A percentile compares a stretch with the other conserved stretches of the same genome.
These are phyloP conservation scores for Betula pendula DNA, from an alignment of 306 rosid species.

Conservation along the genomic window DNA sequence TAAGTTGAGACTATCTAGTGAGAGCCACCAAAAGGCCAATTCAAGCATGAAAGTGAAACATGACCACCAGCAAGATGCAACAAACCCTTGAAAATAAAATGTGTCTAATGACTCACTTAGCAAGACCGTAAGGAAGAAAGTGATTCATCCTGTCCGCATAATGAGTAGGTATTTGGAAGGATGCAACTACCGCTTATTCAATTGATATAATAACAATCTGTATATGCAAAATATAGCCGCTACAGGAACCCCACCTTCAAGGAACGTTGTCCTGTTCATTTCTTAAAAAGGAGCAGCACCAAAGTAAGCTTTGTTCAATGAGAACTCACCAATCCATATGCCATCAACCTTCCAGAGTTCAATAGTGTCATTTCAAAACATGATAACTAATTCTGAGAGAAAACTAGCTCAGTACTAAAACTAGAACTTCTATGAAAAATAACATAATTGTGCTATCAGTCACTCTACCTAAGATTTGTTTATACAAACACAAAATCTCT, in stretches of 20 bases:
- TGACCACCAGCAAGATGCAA: background rate
- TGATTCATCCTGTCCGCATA: background rate
- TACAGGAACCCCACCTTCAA: background rate
- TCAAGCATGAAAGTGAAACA: background rate
- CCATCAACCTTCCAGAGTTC: too few species aligned
- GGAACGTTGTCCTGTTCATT: background rate
- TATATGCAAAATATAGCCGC: background rate
- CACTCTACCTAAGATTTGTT: background rate
- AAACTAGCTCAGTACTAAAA: background rate
- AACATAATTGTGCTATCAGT: background rate
- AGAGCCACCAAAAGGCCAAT: background rate
- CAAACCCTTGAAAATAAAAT: background rate
- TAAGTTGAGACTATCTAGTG: background rate
- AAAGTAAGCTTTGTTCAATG: too few species aligned
- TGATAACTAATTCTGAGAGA: background rate
- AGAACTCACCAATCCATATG: too few species aligned
- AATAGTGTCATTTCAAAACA: too few species aligned
- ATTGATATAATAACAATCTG: background rate
- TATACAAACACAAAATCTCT: background rate
- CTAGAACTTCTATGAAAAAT: background rate
- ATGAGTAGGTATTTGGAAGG: background rate
- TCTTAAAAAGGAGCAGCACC: too few species aligned
- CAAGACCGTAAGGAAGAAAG: background rate
- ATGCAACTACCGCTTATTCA: background rate
- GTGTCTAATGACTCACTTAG: background rate